Conservation (phyloP, 371 early-diverging fungal species). For the Mortierella sp. region DNA sequence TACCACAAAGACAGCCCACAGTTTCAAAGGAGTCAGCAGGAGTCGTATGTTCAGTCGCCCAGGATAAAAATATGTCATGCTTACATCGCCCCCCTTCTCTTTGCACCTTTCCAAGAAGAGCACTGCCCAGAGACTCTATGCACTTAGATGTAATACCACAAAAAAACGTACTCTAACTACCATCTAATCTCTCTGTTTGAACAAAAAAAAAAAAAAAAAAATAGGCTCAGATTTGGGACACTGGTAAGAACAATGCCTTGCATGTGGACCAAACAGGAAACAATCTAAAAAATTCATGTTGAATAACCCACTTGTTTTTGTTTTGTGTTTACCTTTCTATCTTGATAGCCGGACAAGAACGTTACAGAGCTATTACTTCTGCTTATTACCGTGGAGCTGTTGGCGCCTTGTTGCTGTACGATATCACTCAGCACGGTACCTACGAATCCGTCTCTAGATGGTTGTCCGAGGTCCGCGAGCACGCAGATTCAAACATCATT, state of each 20-base stretch:
- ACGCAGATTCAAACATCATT: conserved; percentile 56
- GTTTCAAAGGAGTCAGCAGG: conserved; percentile 6
- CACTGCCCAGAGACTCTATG: no score
- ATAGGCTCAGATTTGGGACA: conserved; percentile 93
- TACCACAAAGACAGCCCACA: conserved; percentile 4
- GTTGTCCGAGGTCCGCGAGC: conserved; percentile 63
- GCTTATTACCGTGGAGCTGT: conserved; percentile 86
- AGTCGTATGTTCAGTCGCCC: background rate
- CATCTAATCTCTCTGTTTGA: background rate
- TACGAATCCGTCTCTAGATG: conserved; percentile 72
- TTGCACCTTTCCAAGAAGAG: background rate
- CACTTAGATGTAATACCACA: background rate
- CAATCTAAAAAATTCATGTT: background rate
- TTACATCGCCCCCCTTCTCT: background rate
- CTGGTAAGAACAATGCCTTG: conserved; percentile 52
- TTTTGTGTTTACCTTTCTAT: background rate
- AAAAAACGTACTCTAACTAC: background rate
- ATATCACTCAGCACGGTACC: conserved; percentile 64
- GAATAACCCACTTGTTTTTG: background rate
- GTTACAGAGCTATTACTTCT: conserved; percentile 85
- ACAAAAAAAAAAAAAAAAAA: conserved; percentile 1
- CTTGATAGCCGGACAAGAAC: conserved; percentile 74
- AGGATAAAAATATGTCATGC: conserved; percentile 7
- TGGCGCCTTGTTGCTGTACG: conserved; percentile 67
- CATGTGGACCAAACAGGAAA: background rate